Evolutionary conservation across 306 rosid species (phyloP).

Genomic region (Trichosanthes truncata): DNA sequence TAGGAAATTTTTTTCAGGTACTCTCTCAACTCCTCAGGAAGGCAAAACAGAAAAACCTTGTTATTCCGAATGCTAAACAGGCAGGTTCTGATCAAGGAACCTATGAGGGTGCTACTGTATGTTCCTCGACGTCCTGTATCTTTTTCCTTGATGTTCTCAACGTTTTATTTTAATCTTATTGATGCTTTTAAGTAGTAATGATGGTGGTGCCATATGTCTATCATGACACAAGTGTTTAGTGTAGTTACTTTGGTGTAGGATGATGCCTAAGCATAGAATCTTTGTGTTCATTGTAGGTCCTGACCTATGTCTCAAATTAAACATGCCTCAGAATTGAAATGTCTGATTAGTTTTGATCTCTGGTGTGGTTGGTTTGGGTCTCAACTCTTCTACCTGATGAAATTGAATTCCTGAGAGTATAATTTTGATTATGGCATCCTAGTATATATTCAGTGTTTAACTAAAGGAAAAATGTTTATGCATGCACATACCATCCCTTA

Average conservation of each 20-base stretch:
- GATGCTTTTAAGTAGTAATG: background rate
- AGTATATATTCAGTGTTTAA: background rate
- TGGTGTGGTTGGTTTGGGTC: background rate
- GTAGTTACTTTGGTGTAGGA: background rate
- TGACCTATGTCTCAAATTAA: background rate
- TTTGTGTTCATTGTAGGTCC: background rate
- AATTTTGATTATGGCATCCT: background rate
- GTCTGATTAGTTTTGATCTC: background rate
- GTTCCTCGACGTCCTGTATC: slow-evolving; percentile 17
- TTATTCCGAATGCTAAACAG: slow-evolving; percentile 75
- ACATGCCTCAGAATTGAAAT: background rate
- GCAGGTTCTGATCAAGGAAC: slow-evolving; percentile 99
- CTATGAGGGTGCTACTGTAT: slow-evolving; percentile 96
- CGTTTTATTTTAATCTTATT: slow-evolving; percentile 1
- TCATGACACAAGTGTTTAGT: background rate
- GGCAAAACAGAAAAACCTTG: slow-evolving; percentile 81
- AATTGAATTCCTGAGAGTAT: background rate
- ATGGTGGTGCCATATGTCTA: background rate
- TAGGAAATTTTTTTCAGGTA: slow-evolving; percentile 41
- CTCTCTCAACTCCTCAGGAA: slow-evolving; percentile 99
- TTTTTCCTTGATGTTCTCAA: background rate
- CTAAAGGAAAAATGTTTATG: background rate
- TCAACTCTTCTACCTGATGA: background rate
- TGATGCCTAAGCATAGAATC: background rate
- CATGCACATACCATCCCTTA: background rate